Evolutionary conservation across 2,329 filamentous ascomycete species (phyloP).

Genomic region (Alternaria sp.): DNA sequence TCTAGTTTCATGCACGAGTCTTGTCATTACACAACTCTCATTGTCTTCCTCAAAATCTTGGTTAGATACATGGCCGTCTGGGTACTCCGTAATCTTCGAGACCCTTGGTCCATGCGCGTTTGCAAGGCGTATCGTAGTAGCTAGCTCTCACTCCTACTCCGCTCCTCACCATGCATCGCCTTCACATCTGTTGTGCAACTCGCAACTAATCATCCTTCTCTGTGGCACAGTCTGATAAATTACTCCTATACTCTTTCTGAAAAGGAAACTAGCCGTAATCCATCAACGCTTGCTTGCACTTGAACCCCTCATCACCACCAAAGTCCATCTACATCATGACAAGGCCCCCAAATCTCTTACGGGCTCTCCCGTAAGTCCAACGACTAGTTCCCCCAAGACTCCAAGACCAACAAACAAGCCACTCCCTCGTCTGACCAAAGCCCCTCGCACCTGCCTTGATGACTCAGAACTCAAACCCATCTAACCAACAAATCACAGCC

Average conservation of each 20-base stretch:
- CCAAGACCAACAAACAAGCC: slow-evolving; percentile 24
- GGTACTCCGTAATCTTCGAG: slow-evolving; percentile 1
- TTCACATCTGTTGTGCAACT: slow-evolving; percentile 5
- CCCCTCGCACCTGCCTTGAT: slow-evolving; percentile 26
- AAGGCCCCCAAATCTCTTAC: slow-evolving; percentile 16
- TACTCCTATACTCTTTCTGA: too few relatives aligned
- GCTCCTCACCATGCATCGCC: slow-evolving; percentile 11
- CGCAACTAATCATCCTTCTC: neutral
- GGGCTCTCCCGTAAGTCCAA: slow-evolving; percentile 35
- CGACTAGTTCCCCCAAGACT: neutral
- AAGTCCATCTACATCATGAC: slow-evolving; percentile 6
- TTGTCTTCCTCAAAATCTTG: neutral
- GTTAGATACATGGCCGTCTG: slow-evolving; percentile 14
- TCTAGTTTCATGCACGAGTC: neutral
- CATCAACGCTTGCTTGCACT: neutral
- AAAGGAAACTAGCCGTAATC: neutral
- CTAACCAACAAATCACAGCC: slow-evolving; percentile 27
- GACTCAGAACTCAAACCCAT: slow-evolving; percentile 32
- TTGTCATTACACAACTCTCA: neutral
- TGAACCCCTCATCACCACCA: neutral
- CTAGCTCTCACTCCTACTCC: slow-evolving; percentile 11
- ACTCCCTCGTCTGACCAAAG: slow-evolving; percentile 16
- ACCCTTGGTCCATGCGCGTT: slow-evolving; percentile 15
- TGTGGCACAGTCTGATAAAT: neutral
- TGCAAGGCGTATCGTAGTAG: slow-evolving; percentile 14